Conservation (phyloP, 1,139 yeast genomes). For the Yamadazyma aaseri region DNA sequence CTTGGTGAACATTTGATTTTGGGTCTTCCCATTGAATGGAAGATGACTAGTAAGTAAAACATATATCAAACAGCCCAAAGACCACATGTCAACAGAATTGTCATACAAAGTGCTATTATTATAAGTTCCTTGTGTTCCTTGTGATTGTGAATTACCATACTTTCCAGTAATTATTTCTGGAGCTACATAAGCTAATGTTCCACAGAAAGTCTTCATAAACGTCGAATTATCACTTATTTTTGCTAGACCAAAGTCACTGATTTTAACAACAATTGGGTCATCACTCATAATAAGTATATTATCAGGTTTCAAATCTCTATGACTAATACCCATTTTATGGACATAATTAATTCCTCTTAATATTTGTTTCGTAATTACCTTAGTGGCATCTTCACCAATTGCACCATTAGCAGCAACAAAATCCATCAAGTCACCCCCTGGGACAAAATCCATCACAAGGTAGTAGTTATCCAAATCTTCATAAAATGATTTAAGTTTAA, state of each 20-base stretch:
- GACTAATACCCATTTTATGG: conserved; percentile 86
- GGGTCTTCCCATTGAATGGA: conserved; percentile 92
- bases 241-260: conserved; percentile 91
- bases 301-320: conserved; percentile 91
- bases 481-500: conserved; percentile 74
- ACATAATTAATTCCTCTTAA: conserved; percentile 83
- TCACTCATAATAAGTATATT: conserved; percentile 88
- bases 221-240: conserved; percentile 76
- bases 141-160: conserved; percentile 34
- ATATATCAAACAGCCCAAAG: conserved; percentile 80
- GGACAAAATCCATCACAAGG: conserved; percentile 90
- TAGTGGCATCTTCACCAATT: conserved; percentile 85
- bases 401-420: conserved; percentile 91
- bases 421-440: conserved; percentile 98
- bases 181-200: conserved; percentile 87
- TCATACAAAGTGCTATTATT: conserved; percentile 53
- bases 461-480: conserved; percentile 81
- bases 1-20: conserved; percentile 75
- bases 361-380: conserved; percentile 81
- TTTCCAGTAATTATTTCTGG: conserved; percentile 89
- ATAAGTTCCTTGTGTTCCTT: conserved; percentile 12
- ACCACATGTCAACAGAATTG: conserved; percentile 93
- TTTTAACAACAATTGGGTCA: conserved; percentile 84
- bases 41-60: conserved; percentile 88
- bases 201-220: conserved; percentile 84